Evolutionary conservation across 257 asterid genomes (phyloP), one percentile per base, ranked within the genome.

Genomic region (Salvia splendens): DNA sequence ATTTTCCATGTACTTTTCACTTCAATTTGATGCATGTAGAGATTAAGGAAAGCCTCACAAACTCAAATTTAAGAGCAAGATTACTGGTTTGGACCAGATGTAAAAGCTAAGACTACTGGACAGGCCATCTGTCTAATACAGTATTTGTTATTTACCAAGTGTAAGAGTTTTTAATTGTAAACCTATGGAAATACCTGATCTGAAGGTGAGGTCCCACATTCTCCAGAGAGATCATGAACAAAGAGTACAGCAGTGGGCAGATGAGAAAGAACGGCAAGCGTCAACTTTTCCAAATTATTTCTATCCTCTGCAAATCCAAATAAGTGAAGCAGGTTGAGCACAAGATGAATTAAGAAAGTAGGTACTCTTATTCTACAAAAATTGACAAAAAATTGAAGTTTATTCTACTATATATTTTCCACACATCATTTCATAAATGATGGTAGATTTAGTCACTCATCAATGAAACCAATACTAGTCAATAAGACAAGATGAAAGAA

Each of bases 151-250:
- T 15, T 45, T 48, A 33, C 33, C 15, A 53, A 32, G 20, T 64
- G 45, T 10, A 17, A 36, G 61, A 24, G n/a, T 14, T 16, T 52
- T 12, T 43, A 20, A 35, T 50, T 51, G 33, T 67, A 35, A 62
- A 66, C 33, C 14, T 12, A 48, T 70, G 46, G 50, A 20, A 40
- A 70, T 75, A 90, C 99, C 97, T 93, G 99, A 88, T 90, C 97
- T 65, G 97, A 88, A 61, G 97, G 91, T 46, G 96, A 88, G 36
- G 88, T 90, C 61, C 99, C 99, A 79, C 99, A 90, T 79, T 88
- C 88, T 72, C 97, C 99, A 57, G 97, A 79, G 56, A 93, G 95
- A 81, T 93, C 99, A 63, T 93, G 99, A 71, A 93, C 97, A 73
- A 82, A 93, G 72, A 93, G 91, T 48, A 93, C 94, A 63, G 97